Evolutionary conservation across 2,329 filamentous ascomycete genomes (phyloP).

Genomic region (Corniculantispora saksenae): DNA sequence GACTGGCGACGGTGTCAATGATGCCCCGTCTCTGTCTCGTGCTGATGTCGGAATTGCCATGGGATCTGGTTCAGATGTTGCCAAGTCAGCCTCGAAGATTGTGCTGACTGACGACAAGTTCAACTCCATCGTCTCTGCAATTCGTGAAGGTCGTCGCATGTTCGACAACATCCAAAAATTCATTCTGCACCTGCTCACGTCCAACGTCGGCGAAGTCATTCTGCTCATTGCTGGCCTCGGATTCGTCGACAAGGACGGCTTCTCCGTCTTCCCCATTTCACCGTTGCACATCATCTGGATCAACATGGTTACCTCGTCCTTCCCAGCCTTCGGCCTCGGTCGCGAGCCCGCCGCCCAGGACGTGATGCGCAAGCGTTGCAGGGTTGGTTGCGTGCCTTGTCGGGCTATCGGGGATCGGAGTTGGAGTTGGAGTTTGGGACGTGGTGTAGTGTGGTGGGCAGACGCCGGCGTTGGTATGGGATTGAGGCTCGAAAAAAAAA

Average conservation of each 20-base stretch:
- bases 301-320: constrained; percentile 87
- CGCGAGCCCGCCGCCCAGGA: constrained; percentile 74
- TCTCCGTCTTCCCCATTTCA: constrained; percentile 83
- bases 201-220: constrained; percentile 83
- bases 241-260: constrained; percentile 70
- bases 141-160: constrained; percentile 80
- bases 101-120: constrained; percentile 89
- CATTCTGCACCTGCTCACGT: constrained; percentile 74
- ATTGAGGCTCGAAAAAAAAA: not conserved
- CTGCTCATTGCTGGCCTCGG: constrained; percentile 78
- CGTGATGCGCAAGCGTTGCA: constrained; percentile 77
- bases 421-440: not conserved
- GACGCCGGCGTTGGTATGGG: constrained; percentile 11
- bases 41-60: constrained; percentile 88
- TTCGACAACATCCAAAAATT: constrained; percentile 92
- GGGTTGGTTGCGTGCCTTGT: constrained; percentile 7
- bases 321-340: constrained; percentile 86
- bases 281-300: constrained; percentile 91
- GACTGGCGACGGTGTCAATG: constrained; percentile 88
- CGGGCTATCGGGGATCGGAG: constrained; percentile 13
- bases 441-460: too few species aligned
- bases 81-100: constrained; percentile 79
- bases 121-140: constrained; percentile 79
- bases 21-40: constrained; percentile 76
- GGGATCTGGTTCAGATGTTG: constrained; percentile 85